A percentile compares a stretch with the other conserved stretches of the same genome.
Evolutionary conservation across 805 yeast genomes (phyloP).

Genomic region (Candida palmyrensis): DNA sequence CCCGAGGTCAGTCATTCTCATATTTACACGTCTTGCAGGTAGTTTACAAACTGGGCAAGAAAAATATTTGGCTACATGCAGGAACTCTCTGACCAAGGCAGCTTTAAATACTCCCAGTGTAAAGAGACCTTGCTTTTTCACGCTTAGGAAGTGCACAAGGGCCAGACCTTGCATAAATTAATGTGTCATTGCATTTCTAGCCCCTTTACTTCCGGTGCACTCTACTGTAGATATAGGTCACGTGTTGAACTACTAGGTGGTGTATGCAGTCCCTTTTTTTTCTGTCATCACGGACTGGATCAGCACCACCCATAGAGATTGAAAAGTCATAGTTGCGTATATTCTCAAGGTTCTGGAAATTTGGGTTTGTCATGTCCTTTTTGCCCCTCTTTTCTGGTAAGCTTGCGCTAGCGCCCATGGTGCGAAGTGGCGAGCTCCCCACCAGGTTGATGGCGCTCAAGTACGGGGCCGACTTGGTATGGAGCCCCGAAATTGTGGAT

Average conservation of each 20-base stretch:
- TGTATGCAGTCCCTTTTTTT: not conserved
- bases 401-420: constrained; percentile 93
- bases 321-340: no score
- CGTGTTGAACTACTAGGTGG: not conserved
- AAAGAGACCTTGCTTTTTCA: no score
- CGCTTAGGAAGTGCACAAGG: no score
- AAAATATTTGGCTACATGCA: no score
- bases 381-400: constrained; percentile 56
- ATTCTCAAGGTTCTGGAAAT: not conserved
- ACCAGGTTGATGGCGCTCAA: constrained; percentile 73
- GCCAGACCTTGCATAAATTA: no score
- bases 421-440: constrained; percentile 92
- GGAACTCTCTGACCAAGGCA: no score
- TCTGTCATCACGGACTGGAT: not conserved
- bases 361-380: not conserved
- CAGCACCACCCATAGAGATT: no score
- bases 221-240: no score
- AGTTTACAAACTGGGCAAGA: constrained; percentile 1
- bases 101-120: no score
- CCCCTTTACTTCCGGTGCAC: no score
- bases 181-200: no score
- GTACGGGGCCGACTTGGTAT: constrained; percentile 90
- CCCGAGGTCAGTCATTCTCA: constrained; percentile 3
- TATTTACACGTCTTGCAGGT: not conserved
- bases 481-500: constrained; percentile 93